phyloP scores from a whole-genome alignment of 2,329 filamentous ascomycete species.

The Penicillium verrucosum region DNA sequence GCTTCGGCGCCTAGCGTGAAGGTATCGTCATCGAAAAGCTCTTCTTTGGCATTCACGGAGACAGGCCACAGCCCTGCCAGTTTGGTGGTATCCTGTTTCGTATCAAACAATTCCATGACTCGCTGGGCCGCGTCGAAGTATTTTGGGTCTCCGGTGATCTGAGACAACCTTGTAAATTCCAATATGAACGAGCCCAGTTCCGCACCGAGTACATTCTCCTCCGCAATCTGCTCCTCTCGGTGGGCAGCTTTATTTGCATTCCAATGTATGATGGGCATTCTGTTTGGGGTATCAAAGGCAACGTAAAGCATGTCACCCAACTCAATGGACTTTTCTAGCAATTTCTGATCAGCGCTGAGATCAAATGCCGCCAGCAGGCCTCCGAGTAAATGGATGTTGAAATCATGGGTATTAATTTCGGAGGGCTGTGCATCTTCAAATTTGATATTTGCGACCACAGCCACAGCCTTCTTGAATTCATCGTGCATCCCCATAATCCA shows the following conservation, averaged over 20 bases:
- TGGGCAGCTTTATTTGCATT: slow-evolving; percentile 24
- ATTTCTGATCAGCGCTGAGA: slow-evolving; percentile 66
- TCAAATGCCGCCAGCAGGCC: slow-evolving; percentile 81
- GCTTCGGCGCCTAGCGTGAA: slow-evolving; percentile 56
- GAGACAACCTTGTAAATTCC: slow-evolving; percentile 43
- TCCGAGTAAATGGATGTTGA: slow-evolving; percentile 80
- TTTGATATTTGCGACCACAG: slow-evolving; percentile 66
- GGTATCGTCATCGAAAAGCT: slow-evolving; percentile 29
- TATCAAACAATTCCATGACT: slow-evolving; percentile 34
- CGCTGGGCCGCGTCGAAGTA: slow-evolving; percentile 40
- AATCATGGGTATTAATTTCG: slow-evolving; percentile 81
- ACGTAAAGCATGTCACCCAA: slow-evolving; percentile 73
- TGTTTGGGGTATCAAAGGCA: slow-evolving; percentile 83
- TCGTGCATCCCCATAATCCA: slow-evolving; percentile 76
- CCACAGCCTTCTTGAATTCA: slow-evolving; percentile 72
- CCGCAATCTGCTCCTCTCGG: slow-evolving; percentile 26
- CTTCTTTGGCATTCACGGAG: slow-evolving; percentile 29
- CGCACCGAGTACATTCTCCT: slow-evolving; percentile 26
- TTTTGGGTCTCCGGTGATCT: slow-evolving; percentile 37
- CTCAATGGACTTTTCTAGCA: slow-evolving; percentile 73
- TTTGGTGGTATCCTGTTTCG: slow-evolving; percentile 33
- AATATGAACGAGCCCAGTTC: slow-evolving; percentile 42
- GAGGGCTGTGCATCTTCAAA: slow-evolving; percentile 66
- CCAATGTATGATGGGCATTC: slow-evolving; percentile 69
- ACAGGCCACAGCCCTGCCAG: slow-evolving; percentile 43